Evolutionary conservation across 345 rosid species (phyloP).

Genomic region (Leavenworthia alabamica): DNA sequence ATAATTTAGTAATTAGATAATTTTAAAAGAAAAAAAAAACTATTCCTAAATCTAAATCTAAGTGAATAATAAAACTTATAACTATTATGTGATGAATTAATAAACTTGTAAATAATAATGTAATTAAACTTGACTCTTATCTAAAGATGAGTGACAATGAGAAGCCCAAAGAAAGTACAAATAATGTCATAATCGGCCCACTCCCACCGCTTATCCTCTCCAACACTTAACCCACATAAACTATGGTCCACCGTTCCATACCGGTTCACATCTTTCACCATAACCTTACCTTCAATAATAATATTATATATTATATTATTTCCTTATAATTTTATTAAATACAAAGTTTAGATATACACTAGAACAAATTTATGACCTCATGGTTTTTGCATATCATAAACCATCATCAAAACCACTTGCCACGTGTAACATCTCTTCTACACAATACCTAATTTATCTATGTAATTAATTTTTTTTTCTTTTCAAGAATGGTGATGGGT

Average conservation of each 20-base stretch:
- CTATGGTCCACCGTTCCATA: slow-evolving; percentile 25
- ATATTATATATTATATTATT: neutral
- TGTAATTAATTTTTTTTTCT: no score
- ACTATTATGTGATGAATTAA: no score
- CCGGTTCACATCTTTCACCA: neutral
- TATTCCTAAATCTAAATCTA: no score
- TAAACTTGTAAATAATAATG: no score
- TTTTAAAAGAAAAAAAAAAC: no score
- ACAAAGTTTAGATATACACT: neutral
- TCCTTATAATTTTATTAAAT: neutral
- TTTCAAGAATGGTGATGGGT: no score
- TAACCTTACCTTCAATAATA: neutral
- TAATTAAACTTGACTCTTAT: neutral
- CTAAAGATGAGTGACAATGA: slow-evolving; percentile 30
- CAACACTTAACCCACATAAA: neutral
- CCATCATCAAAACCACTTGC: slow-evolving; percentile 2
- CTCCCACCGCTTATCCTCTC: slow-evolving; percentile 30
- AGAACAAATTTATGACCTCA: slow-evolving; percentile 18
- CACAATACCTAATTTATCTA: no score
- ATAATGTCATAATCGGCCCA: slow-evolving; percentile 28
- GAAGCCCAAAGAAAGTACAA: slow-evolving; percentile 20
- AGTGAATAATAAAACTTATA: no score
- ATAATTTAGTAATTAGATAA: no score
- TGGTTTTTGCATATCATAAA: slow-evolving; percentile 5
- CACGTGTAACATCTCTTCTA: slow-evolving; percentile 31